Evolutionary conservation across 2,329 filamentous ascomycete genomes (phyloP), one percentile per base, ranked within the genome.

Genomic region (Ophiostoma novo-ulmi): DNA sequence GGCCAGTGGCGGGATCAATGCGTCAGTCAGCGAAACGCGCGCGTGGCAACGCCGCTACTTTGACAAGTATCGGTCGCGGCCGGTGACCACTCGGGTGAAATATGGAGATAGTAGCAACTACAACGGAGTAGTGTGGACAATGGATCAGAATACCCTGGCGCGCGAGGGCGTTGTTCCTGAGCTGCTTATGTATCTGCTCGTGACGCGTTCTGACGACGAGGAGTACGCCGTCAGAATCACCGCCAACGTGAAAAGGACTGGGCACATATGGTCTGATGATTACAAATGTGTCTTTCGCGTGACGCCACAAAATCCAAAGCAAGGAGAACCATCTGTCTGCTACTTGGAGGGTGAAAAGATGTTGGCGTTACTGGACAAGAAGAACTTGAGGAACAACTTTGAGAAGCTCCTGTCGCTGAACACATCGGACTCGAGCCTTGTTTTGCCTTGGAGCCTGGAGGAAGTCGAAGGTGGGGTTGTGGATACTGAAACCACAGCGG

Each of bases 171-270:
- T 72, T 1, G 26, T 26, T 2, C 64, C 69, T 39, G 69, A 67
- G 39, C n/a, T 72, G n/a, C 63, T 72, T 36, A 20, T 70, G n/a
- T 70, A 69, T 20, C 6, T 72, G 17, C 71, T 72, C 14, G 17
- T 72, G 7, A 69, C 69, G 52, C 69, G 71, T 17, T n/a, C 52
- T 38, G 67, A 68, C 64, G 69, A 71, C 67, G n/a, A 36, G 55
- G 55, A 65, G 39, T 72, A 72, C 52, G 22, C 39, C 4, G 71
- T 70, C 61, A 71, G 68, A 41, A 64, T 72, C 67, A 69, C 67
- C 55, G 48, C 63, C 35, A 64, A 68, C n/a, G 67, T 69, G n/a
- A 13, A 31, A 3, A 63, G 41, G 4, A 22, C 20, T 3, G 31
- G 31, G 31, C 31, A 4, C 26, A 65, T 6, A 22, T 69, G 14